Conservation (phyloP, 352 stramenopile species). For the Blastocystis sp. region DNA sequence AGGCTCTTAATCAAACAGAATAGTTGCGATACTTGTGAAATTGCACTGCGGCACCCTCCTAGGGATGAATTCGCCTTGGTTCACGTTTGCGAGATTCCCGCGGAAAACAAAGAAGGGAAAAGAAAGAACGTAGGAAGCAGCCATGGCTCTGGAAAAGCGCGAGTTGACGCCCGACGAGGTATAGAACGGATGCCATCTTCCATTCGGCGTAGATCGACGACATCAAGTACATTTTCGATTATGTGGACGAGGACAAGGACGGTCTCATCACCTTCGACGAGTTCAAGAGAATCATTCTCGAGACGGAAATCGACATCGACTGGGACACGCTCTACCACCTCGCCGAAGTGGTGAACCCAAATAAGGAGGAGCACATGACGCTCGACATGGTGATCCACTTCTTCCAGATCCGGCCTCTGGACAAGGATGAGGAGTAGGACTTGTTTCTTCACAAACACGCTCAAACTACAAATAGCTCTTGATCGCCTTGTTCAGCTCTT, state of each 20-base stretch:
- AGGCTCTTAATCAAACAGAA: no score
- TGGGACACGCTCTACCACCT: slow-evolving; percentile 27
- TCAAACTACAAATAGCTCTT: not conserved
- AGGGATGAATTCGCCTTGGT: no score
- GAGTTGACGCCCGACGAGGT: slow-evolving; percentile 37
- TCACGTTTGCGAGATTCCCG: no score
- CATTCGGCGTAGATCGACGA: slow-evolving; percentile 26
- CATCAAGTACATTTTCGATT: slow-evolving; percentile 51
- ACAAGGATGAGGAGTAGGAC: not conserved
- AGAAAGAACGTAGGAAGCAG: no score
- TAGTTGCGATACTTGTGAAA: no score
- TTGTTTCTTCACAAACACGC: not conserved
- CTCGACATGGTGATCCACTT: slow-evolving; percentile 45
- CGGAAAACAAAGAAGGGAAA: no score
- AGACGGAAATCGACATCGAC: slow-evolving; percentile 47
- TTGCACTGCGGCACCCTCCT: no score
- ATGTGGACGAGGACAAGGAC: slow-evolving; percentile 57
- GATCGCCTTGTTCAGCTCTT: not conserved
- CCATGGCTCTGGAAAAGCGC: not conserved
- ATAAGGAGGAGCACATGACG: slow-evolving; percentile 31
- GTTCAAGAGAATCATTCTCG: slow-evolving; percentile 39
- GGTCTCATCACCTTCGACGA: slow-evolving; percentile 54
- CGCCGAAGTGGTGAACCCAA: slow-evolving; percentile 6
- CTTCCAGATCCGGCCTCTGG: slow-evolving; percentile 34
- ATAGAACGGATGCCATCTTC: not conserved